Conservation (phyloP, 2,329 filamentous ascomycete species). For the Sarocladiaceae sp. region DNA sequence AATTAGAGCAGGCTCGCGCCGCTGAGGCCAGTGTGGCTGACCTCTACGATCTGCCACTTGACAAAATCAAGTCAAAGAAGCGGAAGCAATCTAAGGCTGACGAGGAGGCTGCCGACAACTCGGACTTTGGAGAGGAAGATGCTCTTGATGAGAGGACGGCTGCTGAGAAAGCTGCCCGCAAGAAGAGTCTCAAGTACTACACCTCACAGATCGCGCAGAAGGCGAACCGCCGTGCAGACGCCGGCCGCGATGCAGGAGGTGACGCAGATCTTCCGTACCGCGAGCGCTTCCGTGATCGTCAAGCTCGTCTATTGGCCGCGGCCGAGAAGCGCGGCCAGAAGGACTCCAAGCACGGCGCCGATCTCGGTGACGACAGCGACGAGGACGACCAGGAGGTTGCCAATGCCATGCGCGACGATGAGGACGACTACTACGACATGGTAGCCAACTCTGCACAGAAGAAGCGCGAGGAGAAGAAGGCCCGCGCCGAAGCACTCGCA, state of each 20-base stretch:
- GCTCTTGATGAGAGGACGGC: slow-evolving; percentile 69
- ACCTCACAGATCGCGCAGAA: slow-evolving; percentile 97
- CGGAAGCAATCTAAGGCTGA: slow-evolving; percentile 24
- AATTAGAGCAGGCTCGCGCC: slow-evolving; percentile 45
- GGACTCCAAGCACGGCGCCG: slow-evolving; percentile 54
- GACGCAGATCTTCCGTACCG: slow-evolving; percentile 81
- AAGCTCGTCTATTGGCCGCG: slow-evolving; percentile 80
- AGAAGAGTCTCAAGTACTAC: slow-evolving; percentile 94
- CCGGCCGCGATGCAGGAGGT: slow-evolving; percentile 68
- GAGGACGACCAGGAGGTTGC: slow-evolving; percentile 55
- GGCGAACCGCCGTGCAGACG: slow-evolving; percentile 72
- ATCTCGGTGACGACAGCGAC: slow-evolving; percentile 62
- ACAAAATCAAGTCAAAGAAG: slow-evolving; percentile 38
- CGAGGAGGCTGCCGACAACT: slow-evolving; percentile 52
- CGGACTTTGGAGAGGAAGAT: slow-evolving; percentile 91
- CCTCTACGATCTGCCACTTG: slow-evolving; percentile 55
- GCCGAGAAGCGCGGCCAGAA: slow-evolving; percentile 76
- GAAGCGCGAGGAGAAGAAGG: slow-evolving; percentile 67
- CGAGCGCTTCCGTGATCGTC: slow-evolving; percentile 79
- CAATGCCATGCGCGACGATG: slow-evolving; percentile 48
- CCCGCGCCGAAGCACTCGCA: slow-evolving; percentile 48
- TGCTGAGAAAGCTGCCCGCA: slow-evolving; percentile 80
- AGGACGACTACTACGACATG: slow-evolving; percentile 85
- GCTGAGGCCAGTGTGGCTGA: slow-evolving; percentile 67
- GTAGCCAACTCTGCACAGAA: slow-evolving; percentile 62